Evolutionary conservation across 805 yeast species (phyloP).

Genomic region (Scheffersomyces coipomensis): DNA sequence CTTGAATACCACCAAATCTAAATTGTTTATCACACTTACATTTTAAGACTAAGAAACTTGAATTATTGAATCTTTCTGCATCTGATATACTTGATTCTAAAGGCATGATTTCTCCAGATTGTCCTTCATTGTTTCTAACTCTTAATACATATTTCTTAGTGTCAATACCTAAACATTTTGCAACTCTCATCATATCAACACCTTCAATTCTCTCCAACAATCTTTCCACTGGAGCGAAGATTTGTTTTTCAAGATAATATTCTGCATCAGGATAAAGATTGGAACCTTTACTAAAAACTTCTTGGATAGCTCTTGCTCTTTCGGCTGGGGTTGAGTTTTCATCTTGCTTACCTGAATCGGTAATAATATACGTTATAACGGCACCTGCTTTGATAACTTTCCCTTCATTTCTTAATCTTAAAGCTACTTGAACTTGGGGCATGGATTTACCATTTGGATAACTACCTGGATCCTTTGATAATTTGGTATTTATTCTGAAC

Average conservation of each 20-base stretch:
- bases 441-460: slow-evolving; percentile 79
- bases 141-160: slow-evolving; percentile 54
- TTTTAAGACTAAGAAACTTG: slow-evolving; percentile 51
- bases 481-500: slow-evolving; percentile 77
- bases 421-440: slow-evolving; percentile 92
- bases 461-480: slow-evolving; percentile 84
- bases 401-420: slow-evolving; percentile 76
- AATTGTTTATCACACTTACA: slow-evolving; percentile 67
- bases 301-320: slow-evolving; percentile 80
- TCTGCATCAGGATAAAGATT: slow-evolving; percentile 67
- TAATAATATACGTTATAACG: slow-evolving; percentile 83
- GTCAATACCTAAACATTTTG: slow-evolving; percentile 76
- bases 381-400: slow-evolving; percentile 85
- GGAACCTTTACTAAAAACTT: slow-evolving; percentile 54
- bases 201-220: slow-evolving; percentile 84
- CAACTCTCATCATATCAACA: slow-evolving; percentile 74
- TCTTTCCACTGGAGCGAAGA: slow-evolving; percentile 88
- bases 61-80: slow-evolving; percentile 72
- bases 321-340: slow-evolving; percentile 54
- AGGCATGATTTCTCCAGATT: slow-evolving; percentile 55
- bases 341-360: slow-evolving; percentile 40
- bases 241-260: slow-evolving; percentile 83
- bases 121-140: slow-evolving; percentile 35
- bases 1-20: slow-evolving; percentile 71
- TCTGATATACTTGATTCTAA: slow-evolving; percentile 81